These are phyloP conservation scores for Cytospora paraplurivora DNA, from an alignment of 2,329 filamentous ascomycete genomes.

Conservation along the genomic window DNA sequence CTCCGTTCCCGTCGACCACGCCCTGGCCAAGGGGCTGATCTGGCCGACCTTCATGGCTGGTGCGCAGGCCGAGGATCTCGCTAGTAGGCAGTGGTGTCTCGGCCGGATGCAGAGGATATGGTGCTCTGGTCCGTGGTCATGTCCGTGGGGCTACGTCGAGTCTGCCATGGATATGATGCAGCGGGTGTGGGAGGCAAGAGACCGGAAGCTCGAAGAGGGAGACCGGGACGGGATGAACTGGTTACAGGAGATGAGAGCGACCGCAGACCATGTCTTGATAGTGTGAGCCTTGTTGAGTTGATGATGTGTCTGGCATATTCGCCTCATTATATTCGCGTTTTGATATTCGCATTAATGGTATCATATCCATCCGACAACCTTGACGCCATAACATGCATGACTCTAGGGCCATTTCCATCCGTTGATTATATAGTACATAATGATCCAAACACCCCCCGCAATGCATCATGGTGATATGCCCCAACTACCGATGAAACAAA, in stretches of 20 bases:
- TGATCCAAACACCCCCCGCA: neutral
- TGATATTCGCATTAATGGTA: slow-evolving; percentile 15
- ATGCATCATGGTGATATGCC: neutral
- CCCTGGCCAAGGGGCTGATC: slow-evolving; percentile 57
- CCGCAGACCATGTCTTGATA: neutral
- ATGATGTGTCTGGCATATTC: neutral
- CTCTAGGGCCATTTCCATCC: neutral
- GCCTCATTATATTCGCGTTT: neutral
- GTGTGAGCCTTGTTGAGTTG: neutral
- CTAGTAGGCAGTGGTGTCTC: slow-evolving; percentile 51
- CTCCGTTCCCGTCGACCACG: slow-evolving; percentile 50
- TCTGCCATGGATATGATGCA: slow-evolving; percentile 50
- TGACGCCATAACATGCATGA: neutral
- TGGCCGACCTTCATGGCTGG: slow-evolving; percentile 61
- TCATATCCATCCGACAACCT: slow-evolving; percentile 7
- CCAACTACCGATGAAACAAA: slow-evolving; percentile 22
- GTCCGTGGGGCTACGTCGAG: slow-evolving; percentile 53
- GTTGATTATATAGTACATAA: neutral
- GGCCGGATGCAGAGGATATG: slow-evolving; percentile 41
- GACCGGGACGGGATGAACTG: slow-evolving; percentile 38
- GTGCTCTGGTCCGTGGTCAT: slow-evolving; percentile 43
- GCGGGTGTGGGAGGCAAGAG: slow-evolving; percentile 45
- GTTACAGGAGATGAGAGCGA: slow-evolving; percentile 52
- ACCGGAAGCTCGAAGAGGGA: slow-evolving; percentile 32
- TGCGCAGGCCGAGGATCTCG: slow-evolving; percentile 49